These are phyloP conservation scores for Pelargonium fulgidum DNA, from an alignment of 441 rosid genomes.

Conservation along the genomic window DNA sequence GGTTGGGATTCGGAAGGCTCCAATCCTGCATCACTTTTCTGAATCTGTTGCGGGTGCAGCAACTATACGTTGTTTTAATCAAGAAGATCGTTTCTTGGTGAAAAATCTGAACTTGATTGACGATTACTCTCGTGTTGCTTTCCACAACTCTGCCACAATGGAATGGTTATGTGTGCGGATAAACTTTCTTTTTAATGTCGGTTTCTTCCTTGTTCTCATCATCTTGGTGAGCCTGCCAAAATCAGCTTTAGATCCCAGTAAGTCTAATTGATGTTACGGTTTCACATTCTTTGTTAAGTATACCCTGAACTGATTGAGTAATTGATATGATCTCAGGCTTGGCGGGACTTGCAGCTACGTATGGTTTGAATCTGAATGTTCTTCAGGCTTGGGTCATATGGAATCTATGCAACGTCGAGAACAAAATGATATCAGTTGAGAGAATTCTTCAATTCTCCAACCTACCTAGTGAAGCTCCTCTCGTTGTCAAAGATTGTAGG, in stretches of 20 bases:
- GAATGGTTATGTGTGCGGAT: slow-evolving; percentile 59
- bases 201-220: slow-evolving; percentile 47
- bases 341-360: slow-evolving; percentile 48
- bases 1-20: slow-evolving; percentile 59
- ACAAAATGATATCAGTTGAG: slow-evolving; percentile 69
- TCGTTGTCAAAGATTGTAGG: slow-evolving; percentile 32
- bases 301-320: not conserved
- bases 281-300: not conserved
- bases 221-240: slow-evolving; percentile 53
- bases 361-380: slow-evolving; percentile 53
- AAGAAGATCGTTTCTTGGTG: slow-evolving; percentile 44
- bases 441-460: slow-evolving; percentile 50
- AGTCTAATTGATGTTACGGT: slow-evolving; percentile 13
- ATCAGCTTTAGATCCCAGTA: slow-evolving; percentile 52
- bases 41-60: slow-evolving; percentile 51
- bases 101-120: slow-evolving; percentile 37
- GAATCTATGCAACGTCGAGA: slow-evolving; percentile 63
- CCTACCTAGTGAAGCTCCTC: slow-evolving; percentile 51
- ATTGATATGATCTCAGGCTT: slow-evolving; percentile 30
- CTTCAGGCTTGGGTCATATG: slow-evolving; percentile 72
- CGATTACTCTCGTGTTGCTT: slow-evolving; percentile 45
- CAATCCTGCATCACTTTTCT: slow-evolving; percentile 60
- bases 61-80: slow-evolving; percentile 51
- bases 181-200: slow-evolving; percentile 58
- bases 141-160: slow-evolving; percentile 59